phyloP scores from a whole-genome alignment of 192 early-diverging fungal species.

The Dimargaris xerosporica region DNA sequence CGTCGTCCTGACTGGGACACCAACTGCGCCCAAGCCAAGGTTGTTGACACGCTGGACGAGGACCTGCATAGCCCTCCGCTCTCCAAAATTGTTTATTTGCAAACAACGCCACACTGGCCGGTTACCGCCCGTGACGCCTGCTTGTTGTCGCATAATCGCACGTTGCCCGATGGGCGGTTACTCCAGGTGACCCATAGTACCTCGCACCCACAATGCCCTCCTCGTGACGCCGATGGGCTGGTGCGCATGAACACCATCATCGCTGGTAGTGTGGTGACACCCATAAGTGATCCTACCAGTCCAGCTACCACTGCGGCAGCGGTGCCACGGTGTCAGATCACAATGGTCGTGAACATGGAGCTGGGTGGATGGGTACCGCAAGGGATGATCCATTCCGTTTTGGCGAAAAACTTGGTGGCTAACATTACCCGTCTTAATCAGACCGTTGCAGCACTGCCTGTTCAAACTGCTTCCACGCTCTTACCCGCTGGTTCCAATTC shows the following conservation, averaged over 20 bases:
- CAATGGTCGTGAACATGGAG: constrained; percentile 27
- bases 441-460: not conserved
- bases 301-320: not conserved
- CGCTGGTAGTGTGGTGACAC: constrained; percentile 24
- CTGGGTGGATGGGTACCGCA: constrained; percentile 30
- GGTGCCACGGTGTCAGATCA: constrained; percentile 20
- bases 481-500: not conserved
- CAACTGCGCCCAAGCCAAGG: constrained; percentile 19
- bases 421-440: not conserved
- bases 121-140: constrained; percentile 28
- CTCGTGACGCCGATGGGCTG: constrained; percentile 16
- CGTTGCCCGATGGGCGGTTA: constrained; percentile 12
- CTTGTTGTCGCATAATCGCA: constrained; percentile 22
- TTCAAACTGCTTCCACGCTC: not conserved
- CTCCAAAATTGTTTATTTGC: constrained; percentile 27
- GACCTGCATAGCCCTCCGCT: not conserved
- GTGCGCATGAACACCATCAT: constrained; percentile 32
- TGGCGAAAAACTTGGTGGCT: constrained; percentile 12
- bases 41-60: constrained; percentile 21
- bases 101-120: constrained; percentile 30
- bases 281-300: constrained; percentile 11
- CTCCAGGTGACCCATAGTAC: constrained; percentile 27
- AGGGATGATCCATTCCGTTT: constrained; percentile 28
- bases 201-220: constrained; percentile 20
- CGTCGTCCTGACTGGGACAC: constrained; percentile 30